These are phyloP conservation scores for Flaveria linearis DNA, from an alignment of 129 eudicot genomes.

Conservation along the genomic window DNA sequence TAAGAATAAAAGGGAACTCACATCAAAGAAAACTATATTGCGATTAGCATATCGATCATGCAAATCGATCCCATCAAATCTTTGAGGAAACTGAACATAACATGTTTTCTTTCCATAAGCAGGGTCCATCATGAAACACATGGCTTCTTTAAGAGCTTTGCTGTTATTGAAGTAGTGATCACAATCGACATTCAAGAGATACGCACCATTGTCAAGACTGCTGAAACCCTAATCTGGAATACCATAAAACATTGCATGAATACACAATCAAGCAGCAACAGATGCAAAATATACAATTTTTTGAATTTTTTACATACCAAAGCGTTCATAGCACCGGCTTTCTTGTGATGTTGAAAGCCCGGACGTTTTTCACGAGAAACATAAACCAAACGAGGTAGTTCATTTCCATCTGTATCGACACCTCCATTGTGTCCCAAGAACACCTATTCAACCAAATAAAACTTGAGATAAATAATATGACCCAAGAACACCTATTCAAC, in stretches of 20 bases:
- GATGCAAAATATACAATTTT: not conserved
- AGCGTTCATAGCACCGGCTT: constrained; percentile 98
- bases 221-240: constrained; percentile 84
- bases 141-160: constrained; percentile 91
- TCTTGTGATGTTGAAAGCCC: constrained; percentile 93
- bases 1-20: constrained; percentile 38
- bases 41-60: constrained; percentile 95
- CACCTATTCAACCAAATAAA: constrained; percentile 47
- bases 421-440: constrained; percentile 93
- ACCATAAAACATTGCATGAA: constrained; percentile 7
- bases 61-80: constrained; percentile 88
- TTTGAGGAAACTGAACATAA: constrained; percentile 87
- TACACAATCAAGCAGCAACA: not conserved
- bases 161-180: constrained; percentile 95
- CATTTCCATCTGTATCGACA: constrained; percentile 82
- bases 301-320: constrained; percentile 52
- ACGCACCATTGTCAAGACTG: constrained; percentile 85
- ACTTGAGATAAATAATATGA: not conserved
- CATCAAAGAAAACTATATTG: constrained; percentile 87
- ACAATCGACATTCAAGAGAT: constrained; percentile 80
- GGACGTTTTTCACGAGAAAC: constrained; percentile 98
- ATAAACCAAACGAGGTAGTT: constrained; percentile 83
- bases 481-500: too few species aligned
- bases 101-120: constrained; percentile 75
- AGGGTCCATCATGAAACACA: constrained; percentile 97